Evolutionary conservation across 805 yeast species (phyloP), one percentile per base, ranked within the genome.

Genomic region (Saturnispora galanensis): DNA sequence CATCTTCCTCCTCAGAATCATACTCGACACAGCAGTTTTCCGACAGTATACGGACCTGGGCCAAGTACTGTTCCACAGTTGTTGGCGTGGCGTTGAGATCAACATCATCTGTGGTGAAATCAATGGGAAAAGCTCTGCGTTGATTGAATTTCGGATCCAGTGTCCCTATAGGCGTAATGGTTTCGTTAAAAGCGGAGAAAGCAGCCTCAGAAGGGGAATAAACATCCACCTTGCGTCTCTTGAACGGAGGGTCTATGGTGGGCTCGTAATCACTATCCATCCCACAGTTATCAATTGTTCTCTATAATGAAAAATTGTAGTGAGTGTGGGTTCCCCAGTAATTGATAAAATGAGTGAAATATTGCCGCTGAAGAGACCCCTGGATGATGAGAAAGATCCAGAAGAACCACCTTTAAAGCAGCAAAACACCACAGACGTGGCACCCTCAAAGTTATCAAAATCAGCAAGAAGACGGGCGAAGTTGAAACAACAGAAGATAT

Each of bases 111-210:
- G 54, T 35, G 39, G 54, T 56, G 9, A 64, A 43, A 1, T 43
- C 35, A 9, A 64, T 43, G 0, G 68, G 68, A 31, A 64, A 64
- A 12, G 66, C 68, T 33, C 63, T 44, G 33, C 63, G 39, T 46
- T 64, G 68, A 0, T 68, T 68, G 51, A 63, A 64, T 11, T 55
- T 37, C 3, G 65, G 63, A 45, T 64, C 68, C n/a, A 64, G 12
- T 0, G 66, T 66, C 0, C 67, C 67, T 21, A 52, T 57, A 11
- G 26, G 26, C 26, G 26, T 21, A 21, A 21, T 21, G 26, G 26
- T 21, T 5, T 21, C 34, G 10, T 31, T 31, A 31, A 31, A 31
- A 31, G 26, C 2, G 6, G 26, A 5, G 4, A 21, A 8, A 5
- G 8, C 4, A 2, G 26, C 7, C 5, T 21, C 26, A 21, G 26